phyloP scores from a whole-genome alignment of 1,139 yeast genomes.

The Pichia sp. region DNA sequence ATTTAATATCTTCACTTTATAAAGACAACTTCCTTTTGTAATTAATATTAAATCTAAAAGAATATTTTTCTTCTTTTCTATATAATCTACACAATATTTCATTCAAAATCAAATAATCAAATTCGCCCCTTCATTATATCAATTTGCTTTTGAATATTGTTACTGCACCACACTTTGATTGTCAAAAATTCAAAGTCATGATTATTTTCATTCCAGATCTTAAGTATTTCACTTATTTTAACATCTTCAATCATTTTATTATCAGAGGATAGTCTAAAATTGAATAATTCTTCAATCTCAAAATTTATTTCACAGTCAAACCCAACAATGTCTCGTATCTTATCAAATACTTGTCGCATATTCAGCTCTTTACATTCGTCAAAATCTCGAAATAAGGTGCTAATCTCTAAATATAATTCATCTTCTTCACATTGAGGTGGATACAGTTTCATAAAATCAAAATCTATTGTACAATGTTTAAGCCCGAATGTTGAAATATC shows the following conservation, averaged over 20 bases:
- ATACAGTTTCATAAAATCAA: conserved; percentile 19
- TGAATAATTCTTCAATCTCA: conserved; percentile 14
- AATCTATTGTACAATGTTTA: no score
- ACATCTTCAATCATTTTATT: conserved; percentile 27
- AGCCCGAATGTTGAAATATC: no score
- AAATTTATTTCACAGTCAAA: background rate
- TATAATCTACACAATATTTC: background rate
- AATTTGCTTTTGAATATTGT: conserved; percentile 2
- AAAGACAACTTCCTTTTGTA: no score
- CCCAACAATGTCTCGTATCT: conserved; percentile 16
- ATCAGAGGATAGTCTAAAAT: background rate
- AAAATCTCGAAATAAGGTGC: conserved; percentile 15
- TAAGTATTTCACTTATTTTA: conserved; percentile 28
- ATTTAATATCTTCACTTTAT: no score
- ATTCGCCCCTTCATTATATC: background rate
- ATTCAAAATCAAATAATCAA: no score
- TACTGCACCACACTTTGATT: conserved; percentile 4
- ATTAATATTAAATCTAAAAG: background rate
- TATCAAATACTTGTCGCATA: conserved; percentile 7
- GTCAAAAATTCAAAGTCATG: conserved; percentile 7
- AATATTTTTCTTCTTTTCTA: background rate
- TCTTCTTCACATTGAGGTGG: conserved; percentile 18
- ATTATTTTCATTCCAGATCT: conserved; percentile 13
- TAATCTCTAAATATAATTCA: conserved; percentile 16
- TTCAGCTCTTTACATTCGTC: conserved; percentile 20